Conservation (phyloP, 176 grass and related monocot species). For the Aegilops speltoides region DNA sequence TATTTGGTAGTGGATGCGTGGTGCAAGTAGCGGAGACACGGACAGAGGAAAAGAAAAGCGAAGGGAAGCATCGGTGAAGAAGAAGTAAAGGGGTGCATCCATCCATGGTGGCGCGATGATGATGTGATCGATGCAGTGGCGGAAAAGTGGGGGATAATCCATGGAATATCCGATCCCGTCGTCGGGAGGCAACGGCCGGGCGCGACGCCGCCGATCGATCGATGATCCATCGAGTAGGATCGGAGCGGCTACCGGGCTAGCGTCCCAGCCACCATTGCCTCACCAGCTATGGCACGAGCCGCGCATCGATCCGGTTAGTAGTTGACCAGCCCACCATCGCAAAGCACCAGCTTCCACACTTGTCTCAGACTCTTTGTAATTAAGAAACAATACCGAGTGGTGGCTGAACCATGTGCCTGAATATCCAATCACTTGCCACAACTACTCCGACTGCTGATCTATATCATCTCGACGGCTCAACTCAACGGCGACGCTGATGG, state of each 20-base stretch:
- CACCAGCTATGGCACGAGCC: too few relatives aligned
- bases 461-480: too few relatives aligned
- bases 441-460: too few relatives aligned
- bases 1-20: not conserved
- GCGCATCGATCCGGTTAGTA: not conserved
- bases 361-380: too few relatives aligned
- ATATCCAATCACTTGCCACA: too few relatives aligned
- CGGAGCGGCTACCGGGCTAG: too few relatives aligned
- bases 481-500: too few relatives aligned
- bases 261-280: too few relatives aligned
- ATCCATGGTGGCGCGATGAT: not conserved
- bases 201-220: not conserved
- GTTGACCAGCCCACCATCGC: not conserved
- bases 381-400: too few relatives aligned
- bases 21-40: not conserved
- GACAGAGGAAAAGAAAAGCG: not conserved
- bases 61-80: not conserved
- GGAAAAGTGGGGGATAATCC: conserved; percentile 23
- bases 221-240: too few relatives aligned
- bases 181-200: not conserved
- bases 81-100: not conserved
- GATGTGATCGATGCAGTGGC: not conserved
- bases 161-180: not conserved
- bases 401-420: too few relatives aligned
- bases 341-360: too few relatives aligned